phyloP scores from a whole-genome alignment of 768 basidiomycete species.

The Gymnopilus dilepis region DNA sequence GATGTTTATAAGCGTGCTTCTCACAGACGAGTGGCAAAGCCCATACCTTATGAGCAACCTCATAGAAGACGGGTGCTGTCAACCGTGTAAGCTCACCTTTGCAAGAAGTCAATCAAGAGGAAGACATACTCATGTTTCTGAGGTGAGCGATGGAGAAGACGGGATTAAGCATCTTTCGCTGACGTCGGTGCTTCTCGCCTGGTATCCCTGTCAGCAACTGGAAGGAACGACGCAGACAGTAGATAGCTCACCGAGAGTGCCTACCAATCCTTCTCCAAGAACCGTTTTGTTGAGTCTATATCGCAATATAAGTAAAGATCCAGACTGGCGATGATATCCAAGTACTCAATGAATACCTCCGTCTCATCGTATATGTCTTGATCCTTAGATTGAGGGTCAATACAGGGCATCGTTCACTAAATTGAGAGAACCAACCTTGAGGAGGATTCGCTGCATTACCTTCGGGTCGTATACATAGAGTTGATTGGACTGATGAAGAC shows the following conservation, averaged over 20 bases:
- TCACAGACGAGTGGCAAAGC: not conserved
- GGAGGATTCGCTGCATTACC: slow-evolving; percentile 49
- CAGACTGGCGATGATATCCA: not conserved
- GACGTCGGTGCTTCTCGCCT: slow-evolving; percentile 51
- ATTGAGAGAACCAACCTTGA: slow-evolving; percentile 34
- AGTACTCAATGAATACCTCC: slow-evolving; percentile 31
- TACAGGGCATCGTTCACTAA: not conserved
- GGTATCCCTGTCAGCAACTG: not conserved
- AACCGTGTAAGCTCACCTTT: too few relatives aligned
- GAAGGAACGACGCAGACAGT: not conserved
- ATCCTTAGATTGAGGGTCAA: slow-evolving; percentile 24
- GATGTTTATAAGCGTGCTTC: not conserved
- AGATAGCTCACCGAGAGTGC: slow-evolving; percentile 26
- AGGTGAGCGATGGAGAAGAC: slow-evolving; percentile 47
- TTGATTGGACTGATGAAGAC: slow-evolving; percentile 28
- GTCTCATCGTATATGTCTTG: slow-evolving; percentile 37
- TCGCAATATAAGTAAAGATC: not conserved
- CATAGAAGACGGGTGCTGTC: slow-evolving; percentile 39
- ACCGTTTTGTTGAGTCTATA: slow-evolving; percentile 16
- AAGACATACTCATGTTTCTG: slow-evolving; percentile 39
- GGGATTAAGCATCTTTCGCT: slow-evolving; percentile 50
- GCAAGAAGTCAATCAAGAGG: not conserved
- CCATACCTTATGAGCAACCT: not conserved
- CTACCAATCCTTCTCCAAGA: slow-evolving; percentile 32
- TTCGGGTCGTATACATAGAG: slow-evolving; percentile 50